These are phyloP conservation scores for Astrephomene gubernaculifera DNA, from an alignment of 139 green algal genomes.

Conservation along the genomic window DNA sequence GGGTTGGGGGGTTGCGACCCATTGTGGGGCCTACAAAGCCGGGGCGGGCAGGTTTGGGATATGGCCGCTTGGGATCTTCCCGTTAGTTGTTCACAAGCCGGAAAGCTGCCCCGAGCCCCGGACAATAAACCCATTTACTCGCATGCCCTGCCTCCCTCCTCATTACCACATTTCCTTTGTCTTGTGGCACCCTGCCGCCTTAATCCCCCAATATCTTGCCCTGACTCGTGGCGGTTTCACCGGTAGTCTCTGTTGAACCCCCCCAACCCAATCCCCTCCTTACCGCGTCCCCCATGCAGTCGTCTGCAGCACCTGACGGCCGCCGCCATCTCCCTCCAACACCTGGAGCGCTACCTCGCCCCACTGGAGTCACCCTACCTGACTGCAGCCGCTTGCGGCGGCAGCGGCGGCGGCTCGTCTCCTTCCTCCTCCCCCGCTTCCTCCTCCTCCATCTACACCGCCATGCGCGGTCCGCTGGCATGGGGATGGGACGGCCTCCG, in stretches of 20 bases:
- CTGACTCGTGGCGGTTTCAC: too few species aligned
- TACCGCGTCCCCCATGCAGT: not conserved
- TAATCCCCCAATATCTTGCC: too few species aligned
- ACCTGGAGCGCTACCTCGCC: not conserved
- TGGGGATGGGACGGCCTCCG: slow-evolving; percentile 37
- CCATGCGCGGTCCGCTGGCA: not conserved
- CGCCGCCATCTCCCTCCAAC: not conserved
- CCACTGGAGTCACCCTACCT: slow-evolving; percentile 1
- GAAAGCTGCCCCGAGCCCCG: too few species aligned
- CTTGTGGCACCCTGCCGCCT: too few species aligned
- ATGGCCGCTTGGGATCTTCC: too few species aligned
- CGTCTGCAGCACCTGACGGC: not conserved
- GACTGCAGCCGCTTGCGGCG: not conserved
- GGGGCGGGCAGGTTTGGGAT: too few species aligned
- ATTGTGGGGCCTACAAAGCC: too few species aligned
- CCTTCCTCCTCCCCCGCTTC: not conserved
- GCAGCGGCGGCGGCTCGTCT: not conserved
- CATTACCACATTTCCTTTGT: too few species aligned
- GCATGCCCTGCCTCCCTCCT: too few species aligned
- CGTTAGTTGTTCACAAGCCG: too few species aligned
- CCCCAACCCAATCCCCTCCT: not conserved
- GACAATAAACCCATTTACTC: too few species aligned
- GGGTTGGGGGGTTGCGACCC: too few species aligned
- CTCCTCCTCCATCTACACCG: not conserved
- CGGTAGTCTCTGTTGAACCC: not conserved